Evolutionary conservation across 495 filamentous ascomycete genomes (phyloP).

Genomic region (Hypoxylon subgilvum): DNA sequence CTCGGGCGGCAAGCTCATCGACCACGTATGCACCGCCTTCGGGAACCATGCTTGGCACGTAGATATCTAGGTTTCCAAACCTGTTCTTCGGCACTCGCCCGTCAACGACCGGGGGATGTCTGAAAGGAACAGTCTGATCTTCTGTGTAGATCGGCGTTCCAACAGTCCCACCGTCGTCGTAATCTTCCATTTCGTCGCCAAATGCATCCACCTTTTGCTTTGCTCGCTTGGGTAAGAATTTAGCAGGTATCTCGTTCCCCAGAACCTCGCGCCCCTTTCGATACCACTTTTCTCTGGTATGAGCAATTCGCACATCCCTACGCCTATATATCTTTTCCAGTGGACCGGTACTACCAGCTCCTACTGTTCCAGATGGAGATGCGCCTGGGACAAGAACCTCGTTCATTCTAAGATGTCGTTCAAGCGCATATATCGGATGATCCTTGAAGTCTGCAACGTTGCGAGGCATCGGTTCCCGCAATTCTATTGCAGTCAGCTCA

Average conservation of each 20-base stretch:
- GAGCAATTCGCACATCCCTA: constrained; percentile 74
- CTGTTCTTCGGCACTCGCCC: constrained; percentile 83
- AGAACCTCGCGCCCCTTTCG: constrained; percentile 79
- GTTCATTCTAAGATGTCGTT: constrained; percentile 82
- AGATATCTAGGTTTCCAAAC: constrained; percentile 90
- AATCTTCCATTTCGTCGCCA: constrained; percentile 45
- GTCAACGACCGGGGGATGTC: constrained; percentile 73
- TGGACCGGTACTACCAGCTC: constrained; percentile 62
- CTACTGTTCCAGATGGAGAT: constrained; percentile 75
- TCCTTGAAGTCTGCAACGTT: constrained; percentile 92
- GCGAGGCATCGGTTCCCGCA: constrained; percentile 83
- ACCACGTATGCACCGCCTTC: constrained; percentile 71
- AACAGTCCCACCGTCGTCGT: constrained; percentile 48
- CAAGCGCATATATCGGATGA: constrained; percentile 87
- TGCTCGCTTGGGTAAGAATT: constrained; percentile 60
- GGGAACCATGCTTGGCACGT: constrained; percentile 91
- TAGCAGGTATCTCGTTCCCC: constrained; percentile 75
- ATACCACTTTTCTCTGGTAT: constrained; percentile 86
- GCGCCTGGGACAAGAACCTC: constrained; percentile 77
- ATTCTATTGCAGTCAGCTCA: constrained; percentile 72
- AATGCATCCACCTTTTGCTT: constrained; percentile 37
- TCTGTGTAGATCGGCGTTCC: constrained; percentile 70
- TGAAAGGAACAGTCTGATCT: constrained; percentile 78
- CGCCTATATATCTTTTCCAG: constrained; percentile 75
- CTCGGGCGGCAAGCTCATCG: constrained; percentile 69